phyloP scores from a whole-genome alignment of 2,329 filamentous ascomycete genomes.

The Sporothrix variecibatus region DNA sequence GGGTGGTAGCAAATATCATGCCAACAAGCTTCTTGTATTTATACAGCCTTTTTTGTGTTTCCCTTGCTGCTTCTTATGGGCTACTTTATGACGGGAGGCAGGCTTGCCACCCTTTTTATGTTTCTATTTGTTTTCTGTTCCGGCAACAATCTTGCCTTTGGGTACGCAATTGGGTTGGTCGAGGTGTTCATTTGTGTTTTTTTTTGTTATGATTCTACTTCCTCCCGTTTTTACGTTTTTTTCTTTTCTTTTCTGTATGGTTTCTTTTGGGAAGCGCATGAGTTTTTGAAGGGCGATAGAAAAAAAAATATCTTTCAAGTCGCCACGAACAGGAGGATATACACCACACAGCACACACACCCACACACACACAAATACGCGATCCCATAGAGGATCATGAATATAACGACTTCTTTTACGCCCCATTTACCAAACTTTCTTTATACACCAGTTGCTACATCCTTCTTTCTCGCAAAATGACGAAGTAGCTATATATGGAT shows the following conservation, averaged over 20 bases:
- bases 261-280: not conserved
- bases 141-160: not conserved
- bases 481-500: not conserved
- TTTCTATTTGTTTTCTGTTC: not conserved
- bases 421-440: not conserved
- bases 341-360: conserved; percentile 4
- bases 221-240: not conserved
- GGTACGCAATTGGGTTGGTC: not conserved
- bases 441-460: not conserved
- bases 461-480: not conserved
- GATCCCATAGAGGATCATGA: not conserved
- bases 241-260: not conserved
- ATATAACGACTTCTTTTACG: not conserved
- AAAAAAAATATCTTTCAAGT: conserved; percentile 13
- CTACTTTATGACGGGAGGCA: not conserved
- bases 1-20: not conserved
- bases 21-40: conserved; percentile 13
- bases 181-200: not conserved
- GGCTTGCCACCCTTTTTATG: conserved; percentile 5
- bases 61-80: not conserved
- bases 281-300: conserved; percentile 7
- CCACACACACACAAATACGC: not conserved
- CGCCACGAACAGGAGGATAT: conserved; percentile 17
- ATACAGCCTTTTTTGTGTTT: not conserved
- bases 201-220: not conserved